Percentiles rank a stretch among this genome's conserved stretches.
phyloP scores from a whole-genome alignment of 1,284 basidiomycete genomes.

The Pascua sp. region DNA sequence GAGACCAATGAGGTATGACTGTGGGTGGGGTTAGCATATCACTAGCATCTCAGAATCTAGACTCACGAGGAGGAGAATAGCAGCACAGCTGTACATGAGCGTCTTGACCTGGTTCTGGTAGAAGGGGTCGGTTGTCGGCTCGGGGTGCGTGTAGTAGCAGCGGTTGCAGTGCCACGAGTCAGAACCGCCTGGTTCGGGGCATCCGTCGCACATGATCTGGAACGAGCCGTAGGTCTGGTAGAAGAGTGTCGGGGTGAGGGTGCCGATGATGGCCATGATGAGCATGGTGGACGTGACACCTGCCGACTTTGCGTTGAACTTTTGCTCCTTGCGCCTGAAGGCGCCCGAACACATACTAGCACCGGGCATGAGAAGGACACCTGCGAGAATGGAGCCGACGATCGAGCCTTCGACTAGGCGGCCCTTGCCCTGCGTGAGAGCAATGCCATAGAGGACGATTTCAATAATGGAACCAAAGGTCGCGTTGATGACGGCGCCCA shows the following conservation, averaged over 20 bases:
- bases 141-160: slow-evolving; percentile 93
- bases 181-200: slow-evolving; percentile 56
- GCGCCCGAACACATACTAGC: slow-evolving; percentile 96
- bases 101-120: slow-evolving; percentile 92
- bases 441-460: slow-evolving; percentile 88
- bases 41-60: not conserved
- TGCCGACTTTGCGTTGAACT: slow-evolving; percentile 96
- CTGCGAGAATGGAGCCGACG: slow-evolving; percentile 88
- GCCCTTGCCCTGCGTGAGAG: slow-evolving; percentile 83
- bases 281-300: slow-evolving; percentile 99
- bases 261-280: slow-evolving; percentile 99
- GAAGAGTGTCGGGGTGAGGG: slow-evolving; percentile 91
- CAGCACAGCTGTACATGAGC: slow-evolving; percentile 92
- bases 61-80: slow-evolving; percentile 80
- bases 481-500: slow-evolving; percentile 99
- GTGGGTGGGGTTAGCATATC: not conserved
- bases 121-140: slow-evolving; percentile 89
- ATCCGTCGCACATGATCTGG: slow-evolving; percentile 87
- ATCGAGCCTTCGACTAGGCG: slow-evolving; percentile 95
- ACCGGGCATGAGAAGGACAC: slow-evolving; percentile 95
- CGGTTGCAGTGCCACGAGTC: slow-evolving; percentile 80
- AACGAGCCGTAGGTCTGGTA: slow-evolving; percentile 99
- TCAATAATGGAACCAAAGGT: slow-evolving; percentile 98
- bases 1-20: slow-evolving; percentile 95
- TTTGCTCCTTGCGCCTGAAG: slow-evolving; percentile 85